These are phyloP conservation scores for Misopates orontium DNA, from an alignment of 257 asterid species.

Conservation along the genomic window DNA sequence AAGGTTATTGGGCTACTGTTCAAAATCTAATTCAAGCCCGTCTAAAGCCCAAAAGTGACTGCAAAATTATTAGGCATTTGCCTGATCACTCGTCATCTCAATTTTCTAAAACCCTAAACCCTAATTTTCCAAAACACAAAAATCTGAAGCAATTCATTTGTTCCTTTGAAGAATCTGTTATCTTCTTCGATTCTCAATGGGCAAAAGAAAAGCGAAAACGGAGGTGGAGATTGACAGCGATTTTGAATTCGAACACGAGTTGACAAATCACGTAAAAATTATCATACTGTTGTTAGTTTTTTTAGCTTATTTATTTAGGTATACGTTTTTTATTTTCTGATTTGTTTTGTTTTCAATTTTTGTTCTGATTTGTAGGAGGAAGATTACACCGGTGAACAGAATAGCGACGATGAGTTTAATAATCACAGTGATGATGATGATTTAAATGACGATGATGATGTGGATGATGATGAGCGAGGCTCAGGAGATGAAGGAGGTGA, in stretches of 20 bases:
- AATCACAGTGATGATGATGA: conserved; percentile 22
- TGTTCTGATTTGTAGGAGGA: conserved; percentile 22
- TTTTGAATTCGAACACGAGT: conserved; percentile 42
- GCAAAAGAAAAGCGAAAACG: conserved; percentile 45
- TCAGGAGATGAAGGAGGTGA: conserved; percentile 30
- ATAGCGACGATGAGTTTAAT: conserved; percentile 17
- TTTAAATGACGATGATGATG: conserved; percentile 17
- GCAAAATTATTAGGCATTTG: no score
- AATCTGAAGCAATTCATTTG: background rate
- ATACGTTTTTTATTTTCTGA: background rate
- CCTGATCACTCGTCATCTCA: no score
- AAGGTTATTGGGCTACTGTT: no score
- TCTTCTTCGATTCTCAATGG: conserved; percentile 32
- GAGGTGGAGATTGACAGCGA: conserved; percentile 49
- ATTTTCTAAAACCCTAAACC: no score
- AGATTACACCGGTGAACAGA: background rate
- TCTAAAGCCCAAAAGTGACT: no score
- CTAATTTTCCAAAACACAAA: background rate
- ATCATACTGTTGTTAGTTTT: no score
- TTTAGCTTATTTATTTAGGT: background rate
- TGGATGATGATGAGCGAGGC: conserved; percentile 18
- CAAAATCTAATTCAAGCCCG: no score
- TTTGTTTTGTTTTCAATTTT: background rate
- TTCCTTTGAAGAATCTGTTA: no score
- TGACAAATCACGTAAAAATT: no score